Percentiles rank a stretch among this genome's conserved stretches.
Conservation (phyloP, 148 eudicot species). For the Bassia scoparia region DNA sequence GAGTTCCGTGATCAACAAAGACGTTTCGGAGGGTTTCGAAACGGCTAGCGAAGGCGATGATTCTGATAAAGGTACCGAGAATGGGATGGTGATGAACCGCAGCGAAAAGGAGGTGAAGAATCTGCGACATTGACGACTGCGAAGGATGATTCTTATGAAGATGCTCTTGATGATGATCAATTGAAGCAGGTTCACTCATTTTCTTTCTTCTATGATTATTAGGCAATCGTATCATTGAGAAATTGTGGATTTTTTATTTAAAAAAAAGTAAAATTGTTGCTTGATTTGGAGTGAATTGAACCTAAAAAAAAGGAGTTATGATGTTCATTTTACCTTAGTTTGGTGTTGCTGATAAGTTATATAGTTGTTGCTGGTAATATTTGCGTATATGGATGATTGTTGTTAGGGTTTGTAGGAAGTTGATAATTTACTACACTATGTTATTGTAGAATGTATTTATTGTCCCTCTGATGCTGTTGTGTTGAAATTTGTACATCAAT, state of each 20-base stretch:
- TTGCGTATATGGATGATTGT: neutral
- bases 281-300: neutral
- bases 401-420: too few species aligned
- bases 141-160: conserved; percentile 35
- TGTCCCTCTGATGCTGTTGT: too few species aligned
- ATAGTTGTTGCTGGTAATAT: too few species aligned
- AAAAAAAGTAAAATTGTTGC: neutral
- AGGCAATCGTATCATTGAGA: neutral
- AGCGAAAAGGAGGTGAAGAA: conserved; percentile 14
- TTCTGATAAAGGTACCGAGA: conserved; percentile 28
- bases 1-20: conserved; percentile 28
- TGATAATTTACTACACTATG: too few species aligned
- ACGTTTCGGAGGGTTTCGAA: conserved; percentile 67
- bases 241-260: neutral
- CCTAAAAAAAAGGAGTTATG: neutral
- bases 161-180: conserved; percentile 40
- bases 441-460: too few species aligned
- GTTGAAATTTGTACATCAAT: neutral
- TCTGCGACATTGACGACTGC: neutral
- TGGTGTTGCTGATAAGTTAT: neutral
- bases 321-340: neutral
- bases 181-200: conserved; percentile 35
- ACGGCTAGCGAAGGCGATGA: conserved; percentile 74
- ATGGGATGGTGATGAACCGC: conserved; percentile 18
- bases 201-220: neutral